Base-by-base conservation (phyloP, 2,329 filamentous ascomycete genomes). In the Ilyonectria destructans region DNA sequence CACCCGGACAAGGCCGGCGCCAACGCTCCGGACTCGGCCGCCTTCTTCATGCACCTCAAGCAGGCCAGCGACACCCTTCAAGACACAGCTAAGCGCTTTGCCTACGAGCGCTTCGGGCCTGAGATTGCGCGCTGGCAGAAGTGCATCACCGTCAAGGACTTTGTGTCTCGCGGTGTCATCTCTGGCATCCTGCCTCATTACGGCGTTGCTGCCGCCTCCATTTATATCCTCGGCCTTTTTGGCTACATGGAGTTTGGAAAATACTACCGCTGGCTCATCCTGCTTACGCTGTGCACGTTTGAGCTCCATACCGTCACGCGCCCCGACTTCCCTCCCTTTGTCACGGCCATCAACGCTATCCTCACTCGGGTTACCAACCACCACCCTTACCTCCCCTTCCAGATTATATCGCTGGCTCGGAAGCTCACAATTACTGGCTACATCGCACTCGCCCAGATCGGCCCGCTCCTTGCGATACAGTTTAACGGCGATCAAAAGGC, bases 51-150 rank as follows among this genome's bases (percentile, higher is more conserved):
- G 54, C 90, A 93, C 76, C 87, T 98, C 75, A 96, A 95, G 84
- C 85, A 91, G 52, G 95, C 94, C 6, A 90, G 94, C 77, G 96
- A 98, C 76, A 93, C 92, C 0, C 88, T 98, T 17, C 83, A 90
- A n/a, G 90, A 96, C 77, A 89, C 93, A 2, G 90, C 90, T 1
- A 91, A 89, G 76, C 88, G 94, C 63, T 97, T 96, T 79, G 95
- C 94, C 8, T 98, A 98, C 82, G 94, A 97, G 78, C 90, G 94
- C 55, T 95, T 97, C 79, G 95, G 95, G 0, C 91, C 93, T 1
- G 89, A 90, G 31, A 86, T 95, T 21, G 80, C 92, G 13, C 79
- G 80, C 9, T 96, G 92, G 91, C 84, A 87, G 71, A 85, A 88
- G 71, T 92, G 90, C 81, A 83, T 86, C 60, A 93, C 92, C 0